Evolutionary conservation across 257 asterid genomes (phyloP), one percentile per base, ranked within the genome.

Genomic region (Primulina huaijiensis): DNA sequence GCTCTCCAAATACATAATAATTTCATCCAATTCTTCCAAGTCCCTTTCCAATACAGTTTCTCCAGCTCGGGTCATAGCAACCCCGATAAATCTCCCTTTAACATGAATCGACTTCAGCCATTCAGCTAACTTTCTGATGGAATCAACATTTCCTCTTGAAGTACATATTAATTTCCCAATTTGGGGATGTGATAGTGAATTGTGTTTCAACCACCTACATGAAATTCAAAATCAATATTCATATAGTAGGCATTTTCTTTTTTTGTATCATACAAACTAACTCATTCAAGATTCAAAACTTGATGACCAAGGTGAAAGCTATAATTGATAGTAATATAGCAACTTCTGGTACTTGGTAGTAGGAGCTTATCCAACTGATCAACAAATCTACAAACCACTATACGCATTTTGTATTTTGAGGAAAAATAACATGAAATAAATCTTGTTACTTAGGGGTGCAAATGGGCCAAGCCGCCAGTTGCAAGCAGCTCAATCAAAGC

Each of bases 131-230:
- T 12, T 71, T 73, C 84, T 81, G 46, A 93, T 82, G 59, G 86
- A 78, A 70, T 73, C 81, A 43, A 93, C 87, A 61, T 93, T 78
- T 63, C 89, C 96, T 72, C 78, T 86, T 14, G 97, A 87, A 56
- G 82, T 82, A 74, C 92, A 77, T 70, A 93, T 85, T 17, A 93
- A 78, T 85, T 86, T 87, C 73, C 88, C 99, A 7, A 93, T 93
- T 77, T 93, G 97, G 11, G 94, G 97, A 79, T 87, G 90, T 20
- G 99, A 89, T 14, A 93, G 78, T 14, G 82, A 75, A 69, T 93
- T 93, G 80, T 93, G 96, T 70, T 91, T 90, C 89, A 93, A 83
- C 99, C 99, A 93, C 89, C 99, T 93, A 77, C 37, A 83, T 10
- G 17, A 58, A 69, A 50, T 75, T 63, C 8, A 40, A 21, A 40